These are phyloP conservation scores for Calonectria pauciramosa DNA, from an alignment of 2,329 filamentous ascomycete genomes.

Conservation along the genomic window DNA sequence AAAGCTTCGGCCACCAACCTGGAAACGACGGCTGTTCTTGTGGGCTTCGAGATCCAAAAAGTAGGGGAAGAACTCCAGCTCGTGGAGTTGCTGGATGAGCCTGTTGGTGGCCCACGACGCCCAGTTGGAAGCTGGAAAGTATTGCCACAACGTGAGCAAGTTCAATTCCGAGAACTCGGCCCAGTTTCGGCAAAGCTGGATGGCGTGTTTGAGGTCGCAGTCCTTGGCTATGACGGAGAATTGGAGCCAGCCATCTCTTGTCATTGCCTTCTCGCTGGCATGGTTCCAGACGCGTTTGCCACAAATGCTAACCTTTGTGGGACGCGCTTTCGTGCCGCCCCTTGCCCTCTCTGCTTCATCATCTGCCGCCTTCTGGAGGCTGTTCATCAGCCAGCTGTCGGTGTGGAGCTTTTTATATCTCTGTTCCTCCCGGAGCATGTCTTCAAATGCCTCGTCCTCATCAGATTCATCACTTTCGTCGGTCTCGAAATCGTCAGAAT, in stretches of 20 bases:
- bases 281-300: constrained; percentile 49
- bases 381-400: constrained; percentile 37
- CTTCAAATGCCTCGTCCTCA: background rate
- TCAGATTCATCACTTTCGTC: constrained; percentile 33
- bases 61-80: constrained; percentile 47
- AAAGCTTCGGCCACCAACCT: constrained; percentile 38
- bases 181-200: constrained; percentile 49
- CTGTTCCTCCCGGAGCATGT: background rate
- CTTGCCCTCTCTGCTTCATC: constrained; percentile 1
- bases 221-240: constrained; percentile 49
- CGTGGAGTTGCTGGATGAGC: constrained; percentile 43
- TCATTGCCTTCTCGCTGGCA: constrained; percentile 47
- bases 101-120: constrained; percentile 37
- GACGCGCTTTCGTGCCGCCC: constrained; percentile 8
- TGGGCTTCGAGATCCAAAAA: constrained; percentile 44
- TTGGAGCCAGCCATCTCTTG: constrained; percentile 49
- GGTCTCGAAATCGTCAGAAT: constrained; percentile 18
- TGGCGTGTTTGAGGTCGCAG: constrained; percentile 44
- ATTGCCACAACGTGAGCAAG: constrained; percentile 42
- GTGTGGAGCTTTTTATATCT: constrained; percentile 41
- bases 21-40: constrained; percentile 28
- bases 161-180: constrained; percentile 46
- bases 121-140: constrained; percentile 48
- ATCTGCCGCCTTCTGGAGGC: constrained; percentile 11
- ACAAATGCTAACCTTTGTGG: constrained; percentile 43